A percentile compares a stretch with the other conserved stretches of the same genome.
phyloP scores from a whole-genome alignment of 2,329 filamentous ascomycete genomes.

The Venturia carpophila region DNA sequence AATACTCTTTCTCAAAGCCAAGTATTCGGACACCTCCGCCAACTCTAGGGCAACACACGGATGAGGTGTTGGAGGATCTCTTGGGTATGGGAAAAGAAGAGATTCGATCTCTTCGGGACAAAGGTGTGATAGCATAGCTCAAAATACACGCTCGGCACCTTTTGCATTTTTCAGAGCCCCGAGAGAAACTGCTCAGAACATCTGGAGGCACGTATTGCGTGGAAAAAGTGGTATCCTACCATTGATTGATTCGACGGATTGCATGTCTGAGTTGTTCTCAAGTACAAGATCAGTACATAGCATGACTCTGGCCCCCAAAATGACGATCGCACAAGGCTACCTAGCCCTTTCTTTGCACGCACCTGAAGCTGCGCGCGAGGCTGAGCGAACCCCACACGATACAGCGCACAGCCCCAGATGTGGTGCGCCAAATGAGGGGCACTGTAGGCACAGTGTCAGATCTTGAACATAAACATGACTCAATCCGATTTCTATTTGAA shows the following conservation, averaged over 20 bases:
- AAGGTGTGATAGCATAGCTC: constrained; percentile 55
- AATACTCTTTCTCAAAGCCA: constrained; percentile 78
- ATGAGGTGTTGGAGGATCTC: constrained; percentile 61
- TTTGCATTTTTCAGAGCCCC: too few species aligned
- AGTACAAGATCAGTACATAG: not conserved
- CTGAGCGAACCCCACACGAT: not conserved
- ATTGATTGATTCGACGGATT: too few species aligned
- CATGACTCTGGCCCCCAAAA: too few species aligned
- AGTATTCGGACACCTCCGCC: constrained; percentile 72
- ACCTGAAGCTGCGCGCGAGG: not conserved
- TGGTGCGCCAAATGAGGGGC: not conserved
- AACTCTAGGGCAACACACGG: constrained; percentile 77
- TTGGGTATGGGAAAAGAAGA: constrained; percentile 53
- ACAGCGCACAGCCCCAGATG: not conserved
- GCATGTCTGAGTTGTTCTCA: too few species aligned
- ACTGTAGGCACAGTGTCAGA: not conserved
- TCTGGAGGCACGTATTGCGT: too few species aligned
- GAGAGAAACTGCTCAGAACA: too few species aligned
- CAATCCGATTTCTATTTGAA: not conserved
- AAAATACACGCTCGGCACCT: not conserved
- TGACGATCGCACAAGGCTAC: too few species aligned
- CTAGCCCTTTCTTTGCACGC: not conserved
- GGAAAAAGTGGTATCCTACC: too few species aligned
- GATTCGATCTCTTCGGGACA: constrained; percentile 54
- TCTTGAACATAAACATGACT: not conserved